Percentiles rank a stretch among this genome's conserved stretches.
Evolutionary conservation across 257 asterid genomes (phyloP).

Genomic region (Nicotiana attenuata): DNA sequence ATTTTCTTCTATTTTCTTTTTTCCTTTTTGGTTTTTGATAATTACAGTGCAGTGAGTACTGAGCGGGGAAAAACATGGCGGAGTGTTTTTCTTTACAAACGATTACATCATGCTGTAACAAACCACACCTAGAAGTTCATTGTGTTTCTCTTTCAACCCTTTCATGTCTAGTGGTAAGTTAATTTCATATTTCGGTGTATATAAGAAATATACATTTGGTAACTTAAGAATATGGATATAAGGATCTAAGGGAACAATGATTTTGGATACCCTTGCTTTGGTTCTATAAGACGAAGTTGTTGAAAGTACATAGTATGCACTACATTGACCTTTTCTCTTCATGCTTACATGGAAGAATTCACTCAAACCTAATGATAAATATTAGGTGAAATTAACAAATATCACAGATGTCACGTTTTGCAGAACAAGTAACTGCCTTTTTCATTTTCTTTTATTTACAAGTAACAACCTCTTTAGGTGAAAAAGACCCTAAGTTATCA

Average conservation of each 20-base stretch:
- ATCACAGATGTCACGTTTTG: neutral
- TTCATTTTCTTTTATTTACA: neutral
- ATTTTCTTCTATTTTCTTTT: neutral
- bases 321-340: constrained; percentile 4
- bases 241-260: neutral
- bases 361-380: neutral
- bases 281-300: neutral
- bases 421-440: neutral
- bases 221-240: neutral
- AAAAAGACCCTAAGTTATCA: neutral
- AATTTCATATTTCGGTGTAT: neutral
- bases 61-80: neutral
- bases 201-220: neutral
- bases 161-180: neutral
- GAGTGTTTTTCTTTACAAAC: neutral
- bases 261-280: neutral
- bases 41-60: neutral
- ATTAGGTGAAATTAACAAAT: neutral
- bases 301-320: neutral
- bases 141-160: neutral
- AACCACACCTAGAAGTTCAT: neutral
- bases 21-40: neutral
- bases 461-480: neutral
- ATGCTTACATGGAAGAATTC: constrained; percentile 1
- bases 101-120: neutral